Evolutionary conservation across 441 rosid species (phyloP).

Genomic region (Adansonia grandidieri): DNA sequence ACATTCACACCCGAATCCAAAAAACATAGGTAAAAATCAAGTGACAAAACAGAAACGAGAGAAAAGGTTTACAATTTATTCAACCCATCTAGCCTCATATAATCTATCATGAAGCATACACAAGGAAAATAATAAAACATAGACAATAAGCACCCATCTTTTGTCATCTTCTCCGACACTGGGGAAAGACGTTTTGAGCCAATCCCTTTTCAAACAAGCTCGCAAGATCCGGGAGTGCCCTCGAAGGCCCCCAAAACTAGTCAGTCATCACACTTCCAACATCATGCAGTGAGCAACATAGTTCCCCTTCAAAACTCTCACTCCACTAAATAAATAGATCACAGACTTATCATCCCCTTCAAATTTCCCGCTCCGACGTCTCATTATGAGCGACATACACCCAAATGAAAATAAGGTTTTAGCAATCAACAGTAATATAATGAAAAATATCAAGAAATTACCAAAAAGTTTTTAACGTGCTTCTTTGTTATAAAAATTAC

Average conservation of each 20-base stretch:
- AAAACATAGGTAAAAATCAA: background rate
- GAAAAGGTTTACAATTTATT: background rate
- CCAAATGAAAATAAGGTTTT: background rate
- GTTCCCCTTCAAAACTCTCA: no score
- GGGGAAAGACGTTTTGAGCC: slow-evolving; percentile 57
- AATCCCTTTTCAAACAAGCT: slow-evolving; percentile 53
- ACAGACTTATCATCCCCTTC: slow-evolving; percentile 29
- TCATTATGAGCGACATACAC: no score
- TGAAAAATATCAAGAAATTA: background rate
- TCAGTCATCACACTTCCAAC: slow-evolving; percentile 50
- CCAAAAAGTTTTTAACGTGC: background rate
- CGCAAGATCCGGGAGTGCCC: slow-evolving; percentile 49
- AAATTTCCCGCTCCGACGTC: slow-evolving; percentile 15
- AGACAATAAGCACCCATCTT: slow-evolving; percentile 1
- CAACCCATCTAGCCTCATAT: background rate
- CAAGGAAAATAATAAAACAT: slow-evolving; percentile 24
- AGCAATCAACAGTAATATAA: background rate
- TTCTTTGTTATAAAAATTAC: background rate
- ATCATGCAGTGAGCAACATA: no score
- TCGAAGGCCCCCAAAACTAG: slow-evolving; percentile 50
- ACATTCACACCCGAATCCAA: no score
- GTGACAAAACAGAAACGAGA: background rate
- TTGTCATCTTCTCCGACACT: no score
- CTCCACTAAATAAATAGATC: slow-evolving; percentile 35
- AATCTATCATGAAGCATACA: background rate